Evolutionary conservation across 805 yeast genomes (phyloP), one percentile per base, ranked within the genome.

Genomic region (Yamadazyma olivae): DNA sequence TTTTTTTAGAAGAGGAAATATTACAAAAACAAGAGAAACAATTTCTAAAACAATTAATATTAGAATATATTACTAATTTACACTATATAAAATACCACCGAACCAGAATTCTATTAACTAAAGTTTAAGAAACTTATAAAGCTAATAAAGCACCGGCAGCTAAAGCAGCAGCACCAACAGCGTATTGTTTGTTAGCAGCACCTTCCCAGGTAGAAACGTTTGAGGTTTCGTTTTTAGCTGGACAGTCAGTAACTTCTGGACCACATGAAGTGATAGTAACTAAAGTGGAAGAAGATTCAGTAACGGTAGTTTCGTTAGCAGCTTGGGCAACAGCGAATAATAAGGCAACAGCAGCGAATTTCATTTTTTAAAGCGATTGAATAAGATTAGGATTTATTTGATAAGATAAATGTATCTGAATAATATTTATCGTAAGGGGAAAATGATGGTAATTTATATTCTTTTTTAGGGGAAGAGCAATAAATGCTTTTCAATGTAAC

Each of bases 221-320:
- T 35, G 46, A 37, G 47, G 60, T 46, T 35, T 59, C 43, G 45
- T 43, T 35, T 40, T 52, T 48, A 40, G 59, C 61, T 56, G 74
- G 72, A 56, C 73, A 68, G 64, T 62, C 50, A 38, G 72, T 66
- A 47, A 66, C 72, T 39, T 54, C 50, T 16, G 56, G 36, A 38
- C 43, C 70, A 58, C 72, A 67, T 36, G 58, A 50, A 46, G 67
- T 62, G 60, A 65, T 54, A 60, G 72, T 67, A 30, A 59, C 68
- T 52, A 64, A 57, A 46, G 68, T 61, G 44, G 67, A 54, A 35
- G 53, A 40, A 28, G 43, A 30, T 22, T 50, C 57, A 40, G 62
- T 57, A 32, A 47, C 53, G 53, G 67, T 56, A 46, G 67, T 56
- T 44, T 51, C 45, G 43, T 57, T 51, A 35, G 51, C 47, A 46